Evolutionary conservation across 2,329 filamentous ascomycete genomes (phyloP).

Genomic region (Chaetoscypha palmicola): DNA sequence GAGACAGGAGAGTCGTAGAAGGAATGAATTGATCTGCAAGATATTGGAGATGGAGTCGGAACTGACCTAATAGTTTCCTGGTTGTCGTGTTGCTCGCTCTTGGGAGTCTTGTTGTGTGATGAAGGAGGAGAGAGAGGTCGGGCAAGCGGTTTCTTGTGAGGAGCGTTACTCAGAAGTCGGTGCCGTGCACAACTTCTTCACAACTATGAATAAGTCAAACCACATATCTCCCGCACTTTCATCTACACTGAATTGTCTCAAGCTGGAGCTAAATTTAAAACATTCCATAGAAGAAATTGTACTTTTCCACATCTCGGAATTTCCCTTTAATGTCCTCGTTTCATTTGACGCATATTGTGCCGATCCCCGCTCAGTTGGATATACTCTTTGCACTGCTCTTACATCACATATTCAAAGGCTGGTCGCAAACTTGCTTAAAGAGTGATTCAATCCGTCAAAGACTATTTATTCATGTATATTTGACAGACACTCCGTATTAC

Average conservation of each 20-base stretch:
- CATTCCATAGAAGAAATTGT: neutral
- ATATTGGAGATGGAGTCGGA: slow-evolving; percentile 11
- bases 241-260: slow-evolving; percentile 19
- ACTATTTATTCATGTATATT: too few relatives aligned
- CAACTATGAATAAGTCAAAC: slow-evolving; percentile 13
- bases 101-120: slow-evolving; percentile 14
- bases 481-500: too few relatives aligned
- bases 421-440: too few relatives aligned
- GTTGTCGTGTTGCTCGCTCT: slow-evolving; percentile 15
- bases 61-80: slow-evolving; percentile 22
- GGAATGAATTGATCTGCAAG: slow-evolving; percentile 10
- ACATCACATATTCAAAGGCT: too few relatives aligned
- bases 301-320: too few relatives aligned
- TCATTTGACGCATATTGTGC: too few relatives aligned
- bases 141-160: slow-evolving; percentile 8
- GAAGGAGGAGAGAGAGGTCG: slow-evolving; percentile 20
- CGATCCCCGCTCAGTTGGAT: too few relatives aligned
- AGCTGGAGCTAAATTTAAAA: slow-evolving; percentile 10
- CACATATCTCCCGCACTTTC: slow-evolving; percentile 16
- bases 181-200: slow-evolving; percentile 11
- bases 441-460: too few relatives aligned
- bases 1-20: slow-evolving; percentile 10
- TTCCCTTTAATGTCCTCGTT: too few relatives aligned
- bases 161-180: slow-evolving; percentile 6
- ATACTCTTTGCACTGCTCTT: too few relatives aligned